A percentile compares a stretch with the other conserved stretches of the same genome.
These are phyloP conservation scores for Dactylellina leptospora DNA, from an alignment of 2,329 filamentous ascomycete genomes.

Conservation along the genomic window DNA sequence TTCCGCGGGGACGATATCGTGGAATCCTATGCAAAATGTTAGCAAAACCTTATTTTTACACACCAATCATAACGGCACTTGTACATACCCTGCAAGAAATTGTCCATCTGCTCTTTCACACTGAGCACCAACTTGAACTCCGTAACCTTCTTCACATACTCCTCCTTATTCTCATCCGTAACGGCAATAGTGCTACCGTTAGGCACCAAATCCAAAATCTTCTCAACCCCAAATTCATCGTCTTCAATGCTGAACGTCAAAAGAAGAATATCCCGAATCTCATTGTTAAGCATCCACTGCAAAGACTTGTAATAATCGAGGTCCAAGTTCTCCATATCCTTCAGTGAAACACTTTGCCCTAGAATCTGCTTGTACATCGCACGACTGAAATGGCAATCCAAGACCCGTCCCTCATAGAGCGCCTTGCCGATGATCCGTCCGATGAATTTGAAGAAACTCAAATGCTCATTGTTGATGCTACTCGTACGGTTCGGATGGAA, in stretches of 20 bases:
- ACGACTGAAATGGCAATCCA: conserved; percentile 98
- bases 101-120: conserved; percentile 90
- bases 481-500: conserved; percentile 98
- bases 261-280: conserved; percentile 96
- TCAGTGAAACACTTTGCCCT: conserved; percentile 92
- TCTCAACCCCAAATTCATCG: conserved; percentile 89
- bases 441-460: conserved; percentile 99
- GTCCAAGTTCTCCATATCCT: conserved; percentile 99
- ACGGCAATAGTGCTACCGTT: conserved; percentile 91
- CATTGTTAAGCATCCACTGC: conserved; percentile 97
- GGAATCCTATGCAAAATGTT: conserved; percentile 74
- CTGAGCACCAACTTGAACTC: conserved; percentile 92
- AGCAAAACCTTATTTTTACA: conserved; percentile 54
- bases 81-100: conserved; percentile 80
- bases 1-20: conserved; percentile 95
- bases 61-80: background rate
- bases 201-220: conserved; percentile 83
- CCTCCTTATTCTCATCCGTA: conserved; percentile 97
- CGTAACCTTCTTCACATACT: conserved; percentile 92
- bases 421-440: conserved; percentile 98
- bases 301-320: conserved; percentile 99
- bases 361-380: conserved; percentile 98
- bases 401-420: conserved; percentile 90
- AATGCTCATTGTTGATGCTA: conserved; percentile 90
- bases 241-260: conserved; percentile 95